These are phyloP conservation scores for Barnettozyma salicaria DNA, from an alignment of 805 yeast genomes.

Conservation along the genomic window DNA sequence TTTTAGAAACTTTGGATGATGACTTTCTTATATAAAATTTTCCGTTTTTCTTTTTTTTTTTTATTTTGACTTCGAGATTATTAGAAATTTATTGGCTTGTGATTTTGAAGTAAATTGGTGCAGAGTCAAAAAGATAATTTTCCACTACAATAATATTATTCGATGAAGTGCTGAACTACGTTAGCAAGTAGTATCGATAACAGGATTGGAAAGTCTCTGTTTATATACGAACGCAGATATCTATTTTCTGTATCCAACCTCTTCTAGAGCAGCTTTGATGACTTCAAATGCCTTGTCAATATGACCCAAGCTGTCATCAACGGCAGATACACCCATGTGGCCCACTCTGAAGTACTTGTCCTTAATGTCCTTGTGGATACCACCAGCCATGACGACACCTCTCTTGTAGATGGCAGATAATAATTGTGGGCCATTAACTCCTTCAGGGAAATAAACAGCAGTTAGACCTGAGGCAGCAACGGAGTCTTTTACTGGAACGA, in stretches of 20 bases:
- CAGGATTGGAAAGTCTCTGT: too few relatives aligned
- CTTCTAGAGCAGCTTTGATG: slow-evolving; percentile 37
- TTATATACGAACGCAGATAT: slow-evolving; percentile 41
- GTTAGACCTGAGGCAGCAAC: slow-evolving; percentile 86
- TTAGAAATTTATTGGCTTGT: too few relatives aligned
- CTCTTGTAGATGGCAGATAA: slow-evolving; percentile 48
- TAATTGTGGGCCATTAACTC: slow-evolving; percentile 61
- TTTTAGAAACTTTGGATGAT: neutral
- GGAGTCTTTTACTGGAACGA: slow-evolving; percentile 50
- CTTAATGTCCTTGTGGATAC: slow-evolving; percentile 75
- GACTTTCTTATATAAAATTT: too few relatives aligned
- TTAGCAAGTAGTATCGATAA: too few relatives aligned
- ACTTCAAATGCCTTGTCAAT: slow-evolving; percentile 43
- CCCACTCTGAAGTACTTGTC: slow-evolving; percentile 89
- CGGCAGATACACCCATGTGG: slow-evolving; percentile 86
- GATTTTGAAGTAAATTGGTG: too few relatives aligned
- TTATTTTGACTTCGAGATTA: too few relatives aligned
- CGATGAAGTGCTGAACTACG: too few relatives aligned
- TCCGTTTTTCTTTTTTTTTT: too few relatives aligned
- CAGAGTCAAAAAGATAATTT: too few relatives aligned
- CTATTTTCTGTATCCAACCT: slow-evolving; percentile 31
- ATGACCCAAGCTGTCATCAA: slow-evolving; percentile 49
- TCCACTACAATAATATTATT: too few relatives aligned
- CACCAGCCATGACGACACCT: slow-evolving; percentile 82
- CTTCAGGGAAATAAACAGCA: slow-evolving; percentile 78